Base-by-base conservation (phyloP, 805 yeast genomes). In the Barnettozyma wickerhamii region DNA sequence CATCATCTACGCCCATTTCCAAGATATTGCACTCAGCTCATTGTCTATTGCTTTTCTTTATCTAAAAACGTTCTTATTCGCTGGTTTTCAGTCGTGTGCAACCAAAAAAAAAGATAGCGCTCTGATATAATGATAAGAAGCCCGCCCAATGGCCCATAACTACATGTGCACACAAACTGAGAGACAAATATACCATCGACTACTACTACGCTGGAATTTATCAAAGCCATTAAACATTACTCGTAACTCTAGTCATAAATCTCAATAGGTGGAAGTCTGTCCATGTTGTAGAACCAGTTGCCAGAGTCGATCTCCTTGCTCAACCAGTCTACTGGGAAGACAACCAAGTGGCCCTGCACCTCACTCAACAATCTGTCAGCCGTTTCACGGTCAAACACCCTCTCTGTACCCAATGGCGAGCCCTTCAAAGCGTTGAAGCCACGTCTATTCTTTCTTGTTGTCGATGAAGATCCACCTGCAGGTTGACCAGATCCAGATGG, bases 261-360 rank as follows among this genome's bases (percentile, higher is more conserved):
- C 58, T 93, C 98, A 41, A 93, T 79, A 2, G 99, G 99, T 5
- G 98, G 96, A 20, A 93, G 68, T 55, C 95, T 79, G 58, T 93
- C 99, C 37, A 95, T 81, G 53, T 83, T 87, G 68, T 87, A 90
- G 60, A 89, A 90, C 98, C 98, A 91, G 57, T 95, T 93, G 10
- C 87, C 91, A 6, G 86, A 77, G 42, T 90, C 96, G 23, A 89
- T 76, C 62, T 93, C 99, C 43, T 80, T 75, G 52, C 75, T 68
- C 32, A 93, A 71, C 99, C 99, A 93, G 46, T 88, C 88, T 1
- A 85, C 72, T 0, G 99, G 98, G 68, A 90, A 91, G n/a, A 83
- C 59, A 6, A 93, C 97, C 50, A 93, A 64, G 56, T 93, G 84
- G 2, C 99, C 99, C 38, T 81, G 84, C 15, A 91, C 68, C 42